A percentile compares a stretch with the other conserved stretches of the same genome.
Conservation (phyloP, 331 rosid species). For the Rhamnella rubrinervis region DNA sequence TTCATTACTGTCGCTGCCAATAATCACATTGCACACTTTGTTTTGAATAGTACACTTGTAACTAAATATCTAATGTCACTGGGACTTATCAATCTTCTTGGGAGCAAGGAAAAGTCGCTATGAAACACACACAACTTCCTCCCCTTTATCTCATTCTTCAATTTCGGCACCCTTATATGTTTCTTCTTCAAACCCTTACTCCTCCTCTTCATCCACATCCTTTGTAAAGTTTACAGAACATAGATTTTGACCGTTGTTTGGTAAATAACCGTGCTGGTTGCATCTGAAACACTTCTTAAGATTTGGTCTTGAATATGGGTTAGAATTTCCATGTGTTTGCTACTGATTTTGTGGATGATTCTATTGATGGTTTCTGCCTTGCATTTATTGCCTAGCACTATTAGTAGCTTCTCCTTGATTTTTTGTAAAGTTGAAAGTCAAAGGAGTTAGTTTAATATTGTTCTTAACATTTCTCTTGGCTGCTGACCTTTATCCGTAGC, state of each 20-base stretch:
- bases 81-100: too few species aligned
- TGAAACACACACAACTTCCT: background rate
- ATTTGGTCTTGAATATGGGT: background rate
- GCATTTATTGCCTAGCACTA: too few species aligned
- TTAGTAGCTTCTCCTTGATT: too few species aligned
- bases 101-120: background rate
- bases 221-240: background rate
- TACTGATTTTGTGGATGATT: too few species aligned
- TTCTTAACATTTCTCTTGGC: too few species aligned
- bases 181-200: background rate
- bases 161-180: background rate
- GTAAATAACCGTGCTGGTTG: background rate
- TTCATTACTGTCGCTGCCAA: background rate
- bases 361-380: too few species aligned
- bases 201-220: background rate
- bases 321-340: background rate
- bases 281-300: background rate
- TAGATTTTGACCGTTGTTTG: background rate
- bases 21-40: background rate
- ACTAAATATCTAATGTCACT: background rate
- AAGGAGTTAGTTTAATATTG: too few species aligned
- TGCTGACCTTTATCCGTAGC: accelerated
- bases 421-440: too few species aligned
- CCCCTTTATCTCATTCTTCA: background rate
- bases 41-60: too few species aligned